Evolutionary conservation across 192 early-diverging fungal species (phyloP), one percentile per base, ranked within the genome.

Genomic region (Entomortierella beljakovae): DNA sequence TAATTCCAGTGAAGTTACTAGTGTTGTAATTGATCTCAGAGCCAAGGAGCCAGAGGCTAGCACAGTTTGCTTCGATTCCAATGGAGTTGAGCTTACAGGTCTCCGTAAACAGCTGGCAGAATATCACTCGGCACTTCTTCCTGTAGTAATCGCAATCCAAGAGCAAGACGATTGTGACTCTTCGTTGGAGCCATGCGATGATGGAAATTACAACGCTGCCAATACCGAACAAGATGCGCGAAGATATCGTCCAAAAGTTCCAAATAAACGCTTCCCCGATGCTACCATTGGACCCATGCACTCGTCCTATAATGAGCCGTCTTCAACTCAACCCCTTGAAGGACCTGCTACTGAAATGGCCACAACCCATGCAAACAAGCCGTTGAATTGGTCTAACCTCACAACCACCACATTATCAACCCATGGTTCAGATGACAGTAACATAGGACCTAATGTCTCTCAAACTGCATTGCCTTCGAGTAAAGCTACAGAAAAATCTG

Each of bases 51-150:
- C 54, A 33, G 18, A 33, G 54, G 6, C 18, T 16, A n/a, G 31
- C 54, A 6, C 1, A 57, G 50, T 52, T n/a, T n/a, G n/a, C n/a
- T n/a, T n/a, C n/a, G n/a, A 46, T 2, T 3, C 43, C 7, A 46
- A 46, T 11, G 11, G 43, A 46, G 43, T 20, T 16, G 4, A 46
- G 6, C 43, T 79, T 13, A 79, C 75, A 23, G 75, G 75, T 32
- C 67, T 79, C 15, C 75, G 70, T 22, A 64, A 54, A 29, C 75
- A 79, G 35, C 49, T 79, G 34, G 75, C 75, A 5, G 67, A 79
- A 23, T 37, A 79, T 26, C 66, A 57, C 0, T 68, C 75, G 6
- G 67, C 67, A 23, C 46, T 79, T 15, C 64, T 79, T 16, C 75
- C 75, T 20, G 26, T 50, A 10, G 75, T 64, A 42, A 43, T 79